These are phyloP conservation scores for Polyporus tsugae DNA, from an alignment of 1,284 basidiomycete genomes.

Conservation along the genomic window DNA sequence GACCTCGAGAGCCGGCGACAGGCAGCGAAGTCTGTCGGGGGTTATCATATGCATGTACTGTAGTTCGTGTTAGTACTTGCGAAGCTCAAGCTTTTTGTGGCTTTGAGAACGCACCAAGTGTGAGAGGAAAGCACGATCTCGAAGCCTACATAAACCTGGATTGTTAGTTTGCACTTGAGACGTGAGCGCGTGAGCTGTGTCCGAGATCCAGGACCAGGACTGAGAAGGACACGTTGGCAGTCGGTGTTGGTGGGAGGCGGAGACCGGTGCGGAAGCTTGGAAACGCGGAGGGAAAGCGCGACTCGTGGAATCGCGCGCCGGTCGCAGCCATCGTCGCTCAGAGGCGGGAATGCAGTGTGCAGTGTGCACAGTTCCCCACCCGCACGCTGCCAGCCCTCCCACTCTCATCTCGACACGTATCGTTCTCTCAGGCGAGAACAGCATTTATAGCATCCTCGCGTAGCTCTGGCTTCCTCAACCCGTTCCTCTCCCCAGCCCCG, in stretches of 20 bases:
- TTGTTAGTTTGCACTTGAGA: too few species aligned
- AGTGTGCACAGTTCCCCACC: too few species aligned
- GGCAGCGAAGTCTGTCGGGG: too few species aligned
- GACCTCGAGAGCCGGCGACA: background rate
- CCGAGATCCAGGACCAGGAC: too few species aligned
- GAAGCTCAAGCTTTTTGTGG: too few species aligned
- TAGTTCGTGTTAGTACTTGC: too few species aligned
- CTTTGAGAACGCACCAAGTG: too few species aligned
- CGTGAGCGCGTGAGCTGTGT: constrained; percentile 1
- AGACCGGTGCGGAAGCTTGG: constrained; percentile 2
- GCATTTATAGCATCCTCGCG: constrained; percentile 6
- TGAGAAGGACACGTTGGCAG: constrained; percentile 26
- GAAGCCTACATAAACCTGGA: too few species aligned
- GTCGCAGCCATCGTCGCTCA: background rate
- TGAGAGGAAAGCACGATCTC: too few species aligned
- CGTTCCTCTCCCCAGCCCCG: background rate
- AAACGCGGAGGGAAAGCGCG: constrained; percentile 10
- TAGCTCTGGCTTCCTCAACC: constrained; percentile 10
- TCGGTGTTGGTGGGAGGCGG: constrained; percentile 22
- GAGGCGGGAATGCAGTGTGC: background rate
- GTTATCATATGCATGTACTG: too few species aligned
- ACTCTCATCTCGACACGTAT: constrained; percentile 22
- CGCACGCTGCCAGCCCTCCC: constrained; percentile 9
- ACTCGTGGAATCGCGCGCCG: constrained; percentile 4
- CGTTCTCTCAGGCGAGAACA: constrained; percentile 5